Evolutionary conservation across 2,329 filamentous ascomycete genomes (phyloP).

Genomic region (Talaromyces sp.): DNA sequence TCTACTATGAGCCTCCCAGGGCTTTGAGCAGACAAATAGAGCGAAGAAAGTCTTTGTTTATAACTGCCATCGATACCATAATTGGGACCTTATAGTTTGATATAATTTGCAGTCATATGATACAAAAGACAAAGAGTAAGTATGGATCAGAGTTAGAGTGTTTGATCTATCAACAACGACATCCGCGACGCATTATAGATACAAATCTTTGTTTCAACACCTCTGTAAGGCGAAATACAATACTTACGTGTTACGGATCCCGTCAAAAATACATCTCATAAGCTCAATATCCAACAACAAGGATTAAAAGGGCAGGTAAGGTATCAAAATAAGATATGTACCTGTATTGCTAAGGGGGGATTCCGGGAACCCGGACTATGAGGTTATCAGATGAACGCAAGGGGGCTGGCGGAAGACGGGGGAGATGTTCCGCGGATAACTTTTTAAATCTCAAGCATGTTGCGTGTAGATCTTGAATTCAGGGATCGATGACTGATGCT

Average conservation of each 20-base stretch:
- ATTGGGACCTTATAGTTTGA: not conserved
- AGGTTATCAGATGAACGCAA: not conserved
- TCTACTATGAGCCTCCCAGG: not conserved
- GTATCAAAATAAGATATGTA: slow-evolving; percentile 1
- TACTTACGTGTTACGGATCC: not conserved
- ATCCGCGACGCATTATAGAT: not conserved
- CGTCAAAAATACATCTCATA: not conserved
- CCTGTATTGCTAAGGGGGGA: not conserved
- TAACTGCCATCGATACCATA: not conserved
- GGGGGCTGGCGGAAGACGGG: slow-evolving; percentile 8
- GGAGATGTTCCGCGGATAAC: not conserved
- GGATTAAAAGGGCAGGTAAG: not conserved
- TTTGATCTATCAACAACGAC: not conserved
- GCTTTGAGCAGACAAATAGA: not conserved
- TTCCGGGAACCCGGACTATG: not conserved
- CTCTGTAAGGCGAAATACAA: slow-evolving; percentile 8
- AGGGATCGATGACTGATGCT: not conserved
- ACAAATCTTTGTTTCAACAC: not conserved
- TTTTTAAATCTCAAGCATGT: not conserved
- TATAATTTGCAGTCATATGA: not conserved
- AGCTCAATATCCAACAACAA: not conserved
- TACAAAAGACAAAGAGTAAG: not conserved
- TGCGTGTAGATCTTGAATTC: not conserved
- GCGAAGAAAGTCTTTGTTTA: not conserved
- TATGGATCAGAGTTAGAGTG: not conserved